Base-by-base conservation (phyloP, 2,329 filamentous ascomycete genomes). In the Chrysoporthe cubensis region DNA sequence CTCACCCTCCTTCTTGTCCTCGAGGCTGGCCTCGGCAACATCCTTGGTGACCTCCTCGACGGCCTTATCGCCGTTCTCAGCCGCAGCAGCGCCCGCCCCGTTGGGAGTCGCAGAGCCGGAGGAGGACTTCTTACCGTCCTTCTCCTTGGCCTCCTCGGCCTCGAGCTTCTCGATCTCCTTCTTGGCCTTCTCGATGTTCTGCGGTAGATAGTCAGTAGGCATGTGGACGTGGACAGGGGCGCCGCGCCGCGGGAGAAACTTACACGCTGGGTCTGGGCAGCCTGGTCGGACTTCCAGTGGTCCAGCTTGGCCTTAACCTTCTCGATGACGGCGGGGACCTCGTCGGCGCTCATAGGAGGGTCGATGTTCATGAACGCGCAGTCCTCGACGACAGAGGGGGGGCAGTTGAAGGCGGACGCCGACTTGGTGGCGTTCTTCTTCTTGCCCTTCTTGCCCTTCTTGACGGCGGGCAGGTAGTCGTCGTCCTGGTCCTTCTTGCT, bases 141-240 rank as follows among this genome's bases (percentile, higher is more conserved):
- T 80, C 71, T 84, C 84, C 70, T 80, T 82, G 65, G 82, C 80
- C 75, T 87, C 87, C 71, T 87, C 84, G 66, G 90, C 89, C 78
- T 97, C 95, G 66, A 98, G 88, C 73, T 90, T 90, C 78, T 94
- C 93, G 71, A 99, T 96, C 80, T 97, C 94, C 81, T 95, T 95
- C 85, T 97, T 91, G 70, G 96, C 96, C 82, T 97, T 97, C 71
- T 93, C 92, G 70, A 98, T 91, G 85, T 99, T 99, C 96, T 98
- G 75, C 40, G 52, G 37, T 50, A 8, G 8, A 42, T 8, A 46
- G 16, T 68, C 50, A 70, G 68, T 56, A 56, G 13, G 40, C 18
- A 4, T 43, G 9, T 21, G 2, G 26, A 26, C 26, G 26, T 26
- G 26, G 26, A 26, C 26, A 26, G 26, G 26, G 26, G 26, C 2